Evolutionary conservation across 2,329 filamentous ascomycete genomes (phyloP), one percentile per base, ranked within the genome.

Genomic region (Sclerotinia spermophila): DNA sequence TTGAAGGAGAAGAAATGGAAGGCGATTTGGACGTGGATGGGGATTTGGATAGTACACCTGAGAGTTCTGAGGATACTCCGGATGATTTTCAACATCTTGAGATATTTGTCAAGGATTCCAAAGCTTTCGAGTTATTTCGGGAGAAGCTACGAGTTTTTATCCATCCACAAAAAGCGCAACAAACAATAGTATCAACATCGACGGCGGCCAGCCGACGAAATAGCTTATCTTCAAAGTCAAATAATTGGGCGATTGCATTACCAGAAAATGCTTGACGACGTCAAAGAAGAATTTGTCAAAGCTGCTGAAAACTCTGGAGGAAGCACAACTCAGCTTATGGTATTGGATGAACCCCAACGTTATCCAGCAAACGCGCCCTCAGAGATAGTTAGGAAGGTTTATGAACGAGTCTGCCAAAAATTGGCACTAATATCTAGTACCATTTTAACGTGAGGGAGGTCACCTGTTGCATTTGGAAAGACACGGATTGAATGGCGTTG

Each of bases 51-150:
- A 55, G 67, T 69, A 44, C 3, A 62, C 62, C 56, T 27, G 67
- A 51, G 13, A 61, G 42, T 30, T 69, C 67, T 13, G 67, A 68
- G 19, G 67, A 62, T 40, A 17, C 44, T 19, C 15, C 44, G 21
- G 44, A 69, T 33, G 55, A 69, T 30, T 62, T 69, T 15, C 67
- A 69, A 33, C 67, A 60, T 38, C 56, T 69, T 33, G 69, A 72
- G 45, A 56, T 19, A 5, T 73, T 73, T 59, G 69, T 73, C 44
- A 73, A 68, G 48, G 56, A 55, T 19, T 73, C 71, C 10, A 45
- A 44, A 55, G 69, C 72, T 35, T 60, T 73, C 30, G 33, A 53
- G 1, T 27, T 17, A 5, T 56, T 73, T 6, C 66, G 69, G 13
- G 65, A 55, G 30, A 71, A 67, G 13, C 56, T 73, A n/a, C 27